These are phyloP conservation scores for Blastobotrys illinoisensis DNA, from an alignment of 1,139 yeast genomes.

Conservation along the genomic window DNA sequence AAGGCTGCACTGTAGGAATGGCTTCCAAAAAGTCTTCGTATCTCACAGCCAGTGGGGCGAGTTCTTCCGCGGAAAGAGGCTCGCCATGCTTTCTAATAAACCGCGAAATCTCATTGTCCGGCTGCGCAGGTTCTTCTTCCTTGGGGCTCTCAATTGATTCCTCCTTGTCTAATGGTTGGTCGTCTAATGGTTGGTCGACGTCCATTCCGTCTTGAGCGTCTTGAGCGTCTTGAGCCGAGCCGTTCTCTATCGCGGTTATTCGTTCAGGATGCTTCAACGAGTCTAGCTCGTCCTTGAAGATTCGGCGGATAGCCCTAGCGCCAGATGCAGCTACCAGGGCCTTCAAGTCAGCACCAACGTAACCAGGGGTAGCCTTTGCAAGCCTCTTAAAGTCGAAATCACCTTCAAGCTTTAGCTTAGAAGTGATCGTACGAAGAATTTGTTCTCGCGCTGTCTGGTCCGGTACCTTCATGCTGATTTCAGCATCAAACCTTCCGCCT, in stretches of 20 bases:
- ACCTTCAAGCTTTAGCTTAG: constrained; percentile 59
- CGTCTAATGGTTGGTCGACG: constrained; percentile 9
- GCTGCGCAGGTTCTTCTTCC: constrained; percentile 3
- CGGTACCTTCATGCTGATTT: constrained; percentile 89
- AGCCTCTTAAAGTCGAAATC: constrained; percentile 64
- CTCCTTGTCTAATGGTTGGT: constrained; percentile 1
- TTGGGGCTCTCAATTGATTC: not conserved
- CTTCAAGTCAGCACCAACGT: constrained; percentile 94
- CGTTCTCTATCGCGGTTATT: constrained; percentile 14
- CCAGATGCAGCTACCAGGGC: constrained; percentile 96
- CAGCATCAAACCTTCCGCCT: constrained; percentile 96
- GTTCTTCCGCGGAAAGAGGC: constrained; percentile 69
- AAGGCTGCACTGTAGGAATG: constrained; percentile 90
- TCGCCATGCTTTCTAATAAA: constrained; percentile 72
- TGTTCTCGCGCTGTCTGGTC: constrained; percentile 76
- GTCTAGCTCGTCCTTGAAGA: constrained; percentile 42
- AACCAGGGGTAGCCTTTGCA: constrained; percentile 95
- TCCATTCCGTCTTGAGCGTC: constrained; percentile 14
- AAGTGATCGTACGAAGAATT: constrained; percentile 64
- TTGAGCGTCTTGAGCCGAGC: constrained; percentile 7
- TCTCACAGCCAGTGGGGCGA: constrained; percentile 67
- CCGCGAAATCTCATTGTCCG: constrained; percentile 17
- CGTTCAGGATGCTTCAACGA: constrained; percentile 11
- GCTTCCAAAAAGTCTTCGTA: constrained; percentile 80
- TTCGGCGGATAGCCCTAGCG: constrained; percentile 86